Evolutionary conservation across 495 filamentous ascomycete genomes (phyloP), one percentile per base, ranked within the genome.

Genomic region (Hypomontagnella submonticulosa): DNA sequence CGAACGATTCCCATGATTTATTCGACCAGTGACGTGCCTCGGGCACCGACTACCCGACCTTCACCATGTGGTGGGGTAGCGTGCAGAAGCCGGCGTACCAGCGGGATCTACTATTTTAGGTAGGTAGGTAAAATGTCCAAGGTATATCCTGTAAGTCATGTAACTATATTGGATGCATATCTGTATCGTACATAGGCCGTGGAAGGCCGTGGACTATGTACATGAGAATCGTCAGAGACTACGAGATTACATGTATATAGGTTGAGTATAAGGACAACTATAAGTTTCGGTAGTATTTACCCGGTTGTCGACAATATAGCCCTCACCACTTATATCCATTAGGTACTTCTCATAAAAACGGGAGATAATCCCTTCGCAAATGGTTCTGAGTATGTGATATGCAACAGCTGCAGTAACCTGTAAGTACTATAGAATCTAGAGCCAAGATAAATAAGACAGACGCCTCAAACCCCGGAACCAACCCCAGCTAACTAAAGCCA

Each of bases 41-140:
- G 58, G 57, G 10, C 23, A 66, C 63, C 62, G 62, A 60, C 47
- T 65, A 20, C 63, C 63, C 63, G 48, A 56, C 44, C 32, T 52
- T 46, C 32, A 3, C 60, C 15, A n/a, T 19, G 11, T 48, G 12
- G 46, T 52, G 53, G 53, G 46, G 46, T 51, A 30, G 32, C 23
- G 23, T 27, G 23, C 23, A 27, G 23, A 27, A 27, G 23, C 6
- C 23, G 23, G 23, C 23, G 6, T 27, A 27, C 23, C 23, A 27
- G 23, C 23, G 23, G 23, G 23, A 27, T 27, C 23, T 27, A 27
- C 23, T 27, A 27, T 27, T 27, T 27, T 27, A 27, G 23, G 23
- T 27, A 27, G 23, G 23, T 27, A 27, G 23, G 23, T 27, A 27
- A 6, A 27, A 27, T 6, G 23, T 27, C 23, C 2, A 27, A 27